Base-by-base conservation (phyloP, 2,329 filamentous ascomycete species). In the Bimuria novae-zelandiae region DNA sequence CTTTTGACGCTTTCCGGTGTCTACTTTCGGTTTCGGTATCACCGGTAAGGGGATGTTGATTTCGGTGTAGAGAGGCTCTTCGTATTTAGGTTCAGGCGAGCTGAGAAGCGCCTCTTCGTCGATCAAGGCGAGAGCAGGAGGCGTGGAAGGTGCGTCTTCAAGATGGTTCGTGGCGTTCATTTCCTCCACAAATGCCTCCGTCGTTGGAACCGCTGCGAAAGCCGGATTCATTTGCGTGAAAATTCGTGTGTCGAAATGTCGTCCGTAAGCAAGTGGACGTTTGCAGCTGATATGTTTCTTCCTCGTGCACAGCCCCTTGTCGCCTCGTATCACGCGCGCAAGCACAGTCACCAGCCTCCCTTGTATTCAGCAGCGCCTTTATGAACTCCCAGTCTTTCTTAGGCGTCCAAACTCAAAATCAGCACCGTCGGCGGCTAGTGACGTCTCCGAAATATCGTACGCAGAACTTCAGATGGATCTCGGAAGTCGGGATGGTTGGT, bases 41-140 rank as follows among this genome's bases (percentile, higher is more conserved):
- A 45, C 50, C 10, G 69, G 69, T 0, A 72, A 56, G 3, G 68
- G 68, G 22, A 72, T 71, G 49, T 67, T 65, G 37, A 72, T 72
- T 51, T 72, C 69, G 0, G 67, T 72, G 52, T 70, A 72, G 0
- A 71, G 63, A 3, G 69, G 67, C 3, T 63, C 56, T 33, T 64
- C 57, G 35, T 63, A 58, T 23, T 52, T 12, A 11, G 51, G 40
- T 10, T 47, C 22, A 4, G 54, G 54, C 8, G 35, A 47, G 16
- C 32, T 29, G 35, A 49, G 43, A 0, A 48, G 44, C 35, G 45
- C 39, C 11, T 35, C 35, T 11, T 52, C 47, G 30, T 44, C 52
- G 49, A 48, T 23, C 4, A 47, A 32, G 1, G 40, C 36, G 22
- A 32, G 11, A 5, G 30, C 21, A n/a, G 21, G 44, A 19, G 44